Base-by-base conservation (phyloP, 75 land plant species). In the Sequoiadendron giganteum region DNA sequence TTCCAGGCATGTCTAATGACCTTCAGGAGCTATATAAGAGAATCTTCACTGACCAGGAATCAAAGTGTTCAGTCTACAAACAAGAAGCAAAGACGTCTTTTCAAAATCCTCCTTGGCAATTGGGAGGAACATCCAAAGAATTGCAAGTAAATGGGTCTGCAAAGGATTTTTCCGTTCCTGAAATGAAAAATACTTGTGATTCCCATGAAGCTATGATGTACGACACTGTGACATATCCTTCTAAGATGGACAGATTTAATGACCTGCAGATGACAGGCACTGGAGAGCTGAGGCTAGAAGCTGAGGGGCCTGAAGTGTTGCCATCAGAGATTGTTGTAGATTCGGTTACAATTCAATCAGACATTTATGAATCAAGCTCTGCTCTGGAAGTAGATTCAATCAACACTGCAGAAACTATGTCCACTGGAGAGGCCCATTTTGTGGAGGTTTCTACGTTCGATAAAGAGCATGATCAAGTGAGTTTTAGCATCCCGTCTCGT, bases 1-100 rank as follows among this genome's bases (percentile, higher is more conserved):
- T 81, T 81, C 45, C 83, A 81, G 83, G 83, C 30, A 81, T 43
- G 49, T 81, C 83, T 81, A 45, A 42, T 43, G 83, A 81, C n/a
- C 45, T 81, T 45, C 83, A 28, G 48, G 21, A 10, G 83, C 48
- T 81, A 10, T 81, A 81, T 40, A 6, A 39, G 83, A 81, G 83
- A 81, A 32, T 81, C n/a, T 25, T 21, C 49, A 81, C 49, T 45
- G 30, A 25, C 30, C 83, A 81, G 49, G 30, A 81, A 45, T 25
- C n/a, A 45, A 43, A 81, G 28, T 8, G 21, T 81, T 45, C 83
- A 8, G 34, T 73, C 36, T 73, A 73, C 76, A 73, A 18, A 32
- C 76, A 73, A 9, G 32, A 43, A 45, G 83, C 3, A 45, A 81
- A 43, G 28, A 25, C 10, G 18, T 25, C 83, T 28, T 81, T 43